A percentile compares a stretch with the other conserved stretches of the same genome.
Evolutionary conservation across 441 rosid genomes (phyloP).

Genomic region (Lepidium campestre): DNA sequence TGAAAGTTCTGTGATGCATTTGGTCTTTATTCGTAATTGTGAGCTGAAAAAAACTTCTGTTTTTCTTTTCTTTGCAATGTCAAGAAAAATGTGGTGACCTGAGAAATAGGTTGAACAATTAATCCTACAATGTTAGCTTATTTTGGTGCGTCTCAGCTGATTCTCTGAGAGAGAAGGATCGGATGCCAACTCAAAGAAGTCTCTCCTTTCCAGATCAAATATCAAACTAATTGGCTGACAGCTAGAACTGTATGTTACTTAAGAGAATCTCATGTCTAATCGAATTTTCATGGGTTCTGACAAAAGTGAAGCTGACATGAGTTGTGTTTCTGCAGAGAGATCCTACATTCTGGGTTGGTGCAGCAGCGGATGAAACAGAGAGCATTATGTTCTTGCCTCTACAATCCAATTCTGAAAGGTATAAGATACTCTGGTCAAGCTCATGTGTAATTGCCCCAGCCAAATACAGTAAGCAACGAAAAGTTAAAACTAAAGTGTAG

Average conservation of each 20-base stretch:
- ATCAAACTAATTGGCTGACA: not conserved
- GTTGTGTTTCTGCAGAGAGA: not conserved
- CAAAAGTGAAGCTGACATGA: conserved; percentile 7
- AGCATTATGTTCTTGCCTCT: conserved; percentile 19
- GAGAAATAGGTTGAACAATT: not conserved
- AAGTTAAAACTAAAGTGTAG: not conserved
- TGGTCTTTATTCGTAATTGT: not conserved
- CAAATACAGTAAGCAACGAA: conserved; percentile 16
- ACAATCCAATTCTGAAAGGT: conserved; percentile 16
- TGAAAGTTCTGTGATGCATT: not conserved
- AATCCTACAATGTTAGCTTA: not conserved
- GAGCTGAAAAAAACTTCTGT: not conserved
- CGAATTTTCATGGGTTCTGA: conserved; percentile 4
- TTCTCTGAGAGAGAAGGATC: conserved; percentile 18
- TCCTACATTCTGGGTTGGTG: conserved; percentile 10
- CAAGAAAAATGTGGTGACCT: not conserved
- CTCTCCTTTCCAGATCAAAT: conserved; percentile 1
- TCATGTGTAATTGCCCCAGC: conserved; percentile 16
- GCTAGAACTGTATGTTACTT: not conserved
- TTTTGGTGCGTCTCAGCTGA: conserved; percentile 1
- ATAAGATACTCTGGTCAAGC: conserved; percentile 20
- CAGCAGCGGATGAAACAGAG: conserved; percentile 3
- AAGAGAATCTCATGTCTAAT: conserved; percentile 13
- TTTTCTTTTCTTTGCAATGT: too few relatives aligned
- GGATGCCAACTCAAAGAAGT: conserved; percentile 11